phyloP scores from a whole-genome alignment of 1,139 yeast genomes.

The Geotrichum carabidarum region DNA sequence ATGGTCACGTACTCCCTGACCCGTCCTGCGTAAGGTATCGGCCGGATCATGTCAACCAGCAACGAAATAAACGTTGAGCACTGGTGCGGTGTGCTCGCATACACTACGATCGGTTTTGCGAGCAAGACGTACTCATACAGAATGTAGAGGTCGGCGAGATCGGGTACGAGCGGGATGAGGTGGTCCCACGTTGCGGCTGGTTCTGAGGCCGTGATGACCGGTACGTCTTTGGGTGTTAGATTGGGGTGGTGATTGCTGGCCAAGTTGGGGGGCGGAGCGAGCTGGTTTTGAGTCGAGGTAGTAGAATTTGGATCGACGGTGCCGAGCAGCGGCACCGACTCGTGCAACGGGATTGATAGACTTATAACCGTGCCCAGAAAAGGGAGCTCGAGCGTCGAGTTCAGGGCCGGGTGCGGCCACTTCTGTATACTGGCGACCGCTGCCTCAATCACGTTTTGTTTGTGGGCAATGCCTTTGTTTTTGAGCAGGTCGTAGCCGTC shows the following conservation, averaged over 20 bases:
- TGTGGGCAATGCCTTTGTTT: constrained; percentile 28
- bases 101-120: constrained; percentile 26
- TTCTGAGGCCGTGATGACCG: constrained; percentile 15
- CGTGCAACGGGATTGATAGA: constrained; percentile 19
- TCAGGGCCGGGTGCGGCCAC: constrained; percentile 29
- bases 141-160: constrained; percentile 26
- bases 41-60: constrained; percentile 26
- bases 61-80: constrained; percentile 27
- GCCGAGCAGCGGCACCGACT: constrained; percentile 21
- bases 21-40: constrained; percentile 23
- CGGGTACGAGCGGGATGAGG: constrained; percentile 20
- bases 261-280: neutral
- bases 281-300: constrained; percentile 16
- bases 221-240: neutral
- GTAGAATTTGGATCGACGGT: constrained; percentile 13
- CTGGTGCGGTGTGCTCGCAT: constrained; percentile 26
- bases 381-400: constrained; percentile 24
- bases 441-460: constrained; percentile 29
- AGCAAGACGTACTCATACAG: constrained; percentile 28
- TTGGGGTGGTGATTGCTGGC: neutral
- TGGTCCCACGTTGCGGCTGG: constrained; percentile 25
- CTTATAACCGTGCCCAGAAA: constrained; percentile 27
- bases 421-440: constrained; percentile 29
- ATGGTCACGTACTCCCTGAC: constrained; percentile 30
- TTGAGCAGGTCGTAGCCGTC: constrained; percentile 15